Evolutionary conservation across 805 yeast genomes (phyloP).

Genomic region (Yarrowia sp.): DNA sequence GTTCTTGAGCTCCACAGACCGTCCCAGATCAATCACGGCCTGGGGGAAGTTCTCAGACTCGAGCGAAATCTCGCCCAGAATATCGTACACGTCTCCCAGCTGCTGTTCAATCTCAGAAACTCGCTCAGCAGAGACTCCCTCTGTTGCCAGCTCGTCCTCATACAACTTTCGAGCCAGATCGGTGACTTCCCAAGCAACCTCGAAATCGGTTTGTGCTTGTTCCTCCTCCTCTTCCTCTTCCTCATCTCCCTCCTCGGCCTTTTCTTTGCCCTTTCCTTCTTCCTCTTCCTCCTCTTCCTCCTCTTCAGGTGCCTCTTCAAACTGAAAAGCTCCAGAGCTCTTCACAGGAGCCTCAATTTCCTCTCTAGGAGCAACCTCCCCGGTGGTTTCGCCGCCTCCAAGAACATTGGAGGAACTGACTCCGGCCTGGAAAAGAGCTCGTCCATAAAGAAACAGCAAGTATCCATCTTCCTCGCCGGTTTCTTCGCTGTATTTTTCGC

Average conservation of each 20-base stretch:
- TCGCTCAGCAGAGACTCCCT: conserved; percentile 28
- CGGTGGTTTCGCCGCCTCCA: conserved; percentile 47
- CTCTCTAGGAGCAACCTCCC: conserved; percentile 31
- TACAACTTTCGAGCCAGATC: conserved; percentile 72
- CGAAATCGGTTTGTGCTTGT: conserved; percentile 68
- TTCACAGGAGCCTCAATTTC: conserved; percentile 27
- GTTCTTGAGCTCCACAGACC: conserved; percentile 53
- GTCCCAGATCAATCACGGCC: conserved; percentile 65
- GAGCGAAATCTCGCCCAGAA: conserved; percentile 83
- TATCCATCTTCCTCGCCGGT: conserved; percentile 64
- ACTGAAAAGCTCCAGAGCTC: conserved; percentile 29
- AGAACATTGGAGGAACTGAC: conserved; percentile 70
- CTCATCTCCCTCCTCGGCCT: conserved; percentile 24
- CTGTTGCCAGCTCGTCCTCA: conserved; percentile 44
- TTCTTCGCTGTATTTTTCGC: conserved; percentile 51
- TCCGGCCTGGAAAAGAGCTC: conserved; percentile 73
- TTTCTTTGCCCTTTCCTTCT: conserved; percentile 32
- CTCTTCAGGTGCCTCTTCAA: conserved; percentile 31
- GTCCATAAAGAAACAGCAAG: conserved; percentile 70
- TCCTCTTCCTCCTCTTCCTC: conserved; percentile 30
- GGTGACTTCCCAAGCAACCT: conserved; percentile 81
- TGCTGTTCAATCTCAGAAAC: conserved; percentile 43
- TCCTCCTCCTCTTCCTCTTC: conserved; percentile 36
- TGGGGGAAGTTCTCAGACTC: conserved; percentile 86
- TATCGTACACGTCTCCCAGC: conserved; percentile 68